A percentile compares a stretch with the other conserved stretches of the same genome.
Evolutionary conservation across 768 basidiomycete genomes (phyloP).

Genomic region (Macrolepiota fuliginosa): DNA sequence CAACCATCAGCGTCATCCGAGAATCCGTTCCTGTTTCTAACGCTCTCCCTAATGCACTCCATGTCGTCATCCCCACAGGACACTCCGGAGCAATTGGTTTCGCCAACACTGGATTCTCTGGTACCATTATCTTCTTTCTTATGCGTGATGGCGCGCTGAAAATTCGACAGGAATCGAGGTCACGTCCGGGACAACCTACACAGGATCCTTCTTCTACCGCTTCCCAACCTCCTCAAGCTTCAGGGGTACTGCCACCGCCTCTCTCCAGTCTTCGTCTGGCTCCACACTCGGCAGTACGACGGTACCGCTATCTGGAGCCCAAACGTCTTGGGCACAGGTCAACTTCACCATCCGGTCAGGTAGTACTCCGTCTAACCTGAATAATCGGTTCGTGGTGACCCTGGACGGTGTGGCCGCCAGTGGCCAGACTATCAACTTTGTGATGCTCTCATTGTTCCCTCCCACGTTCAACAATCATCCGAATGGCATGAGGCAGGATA

Average conservation of each 20-base stretch:
- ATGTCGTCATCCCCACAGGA: constrained; percentile 42
- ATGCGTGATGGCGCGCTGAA: background rate
- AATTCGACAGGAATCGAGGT: constrained; percentile 49
- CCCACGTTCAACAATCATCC: constrained; percentile 60
- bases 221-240: constrained; percentile 46
- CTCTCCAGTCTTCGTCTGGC: constrained; percentile 43
- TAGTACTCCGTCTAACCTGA: constrained; percentile 34
- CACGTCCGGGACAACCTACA: constrained; percentile 48
- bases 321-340: constrained; percentile 51
- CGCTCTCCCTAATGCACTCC: constrained; percentile 62
- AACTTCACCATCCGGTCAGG: constrained; percentile 39
- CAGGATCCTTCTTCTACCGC: constrained; percentile 58
- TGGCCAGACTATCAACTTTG: constrained; percentile 51
- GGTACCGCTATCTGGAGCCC: constrained; percentile 36
- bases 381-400: constrained; percentile 53
- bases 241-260: constrained; percentile 37
- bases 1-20: constrained; percentile 47
- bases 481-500: constrained; percentile 62
- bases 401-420: constrained; percentile 39
- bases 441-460: constrained; percentile 64
- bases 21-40: constrained; percentile 51
- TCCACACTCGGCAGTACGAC: constrained; percentile 38
- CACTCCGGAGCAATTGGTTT: constrained; percentile 44
- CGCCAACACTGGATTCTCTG: constrained; percentile 57
- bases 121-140: constrained; percentile 24